Evolutionary conservation across 495 filamentous ascomycete species (phyloP).

Genomic region (Platismatia glauca): DNA sequence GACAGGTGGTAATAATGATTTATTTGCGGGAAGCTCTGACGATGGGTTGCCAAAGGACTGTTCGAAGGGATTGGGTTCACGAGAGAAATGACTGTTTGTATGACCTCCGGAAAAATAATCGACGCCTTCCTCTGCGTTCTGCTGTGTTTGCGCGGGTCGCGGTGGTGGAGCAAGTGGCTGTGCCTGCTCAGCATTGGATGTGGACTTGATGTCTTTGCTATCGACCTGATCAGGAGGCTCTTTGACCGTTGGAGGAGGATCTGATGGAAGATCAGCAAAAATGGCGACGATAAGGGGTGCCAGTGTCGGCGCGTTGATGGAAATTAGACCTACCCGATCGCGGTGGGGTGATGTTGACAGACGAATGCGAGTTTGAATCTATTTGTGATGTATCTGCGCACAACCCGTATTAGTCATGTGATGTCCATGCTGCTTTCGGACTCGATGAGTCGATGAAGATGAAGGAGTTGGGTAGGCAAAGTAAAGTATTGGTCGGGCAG

Average conservation of each 20-base stretch:
- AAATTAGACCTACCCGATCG: constrained; percentile 23
- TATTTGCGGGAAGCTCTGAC: constrained; percentile 65
- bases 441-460: constrained; percentile 1
- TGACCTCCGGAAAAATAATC: constrained; percentile 69
- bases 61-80: constrained; percentile 95
- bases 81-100: constrained; percentile 49
- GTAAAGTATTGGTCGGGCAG: not conserved
- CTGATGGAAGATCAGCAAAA: constrained; percentile 24
- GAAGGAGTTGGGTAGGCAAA: constrained; percentile 10
- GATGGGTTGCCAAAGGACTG: constrained; percentile 73
- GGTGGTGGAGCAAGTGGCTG: constrained; percentile 70
- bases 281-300: constrained; percentile 3
- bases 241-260: constrained; percentile 36
- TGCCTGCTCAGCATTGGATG: constrained; percentile 36
- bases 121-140: constrained; percentile 48
- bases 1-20: constrained; percentile 78
- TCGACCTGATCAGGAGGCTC: constrained; percentile 37
- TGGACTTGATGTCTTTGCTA: constrained; percentile 28
- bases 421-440: constrained; percentile 9
- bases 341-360: constrained; percentile 22
- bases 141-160: constrained; percentile 50
- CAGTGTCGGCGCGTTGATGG: not conserved
- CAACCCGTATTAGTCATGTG: constrained; percentile 15
- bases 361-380: constrained; percentile 18
- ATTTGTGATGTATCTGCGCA: constrained; percentile 20